Percentiles rank a stretch among this genome's conserved stretches.
Conservation (phyloP, 257 asterid species). For the Avicennia marina region DNA sequence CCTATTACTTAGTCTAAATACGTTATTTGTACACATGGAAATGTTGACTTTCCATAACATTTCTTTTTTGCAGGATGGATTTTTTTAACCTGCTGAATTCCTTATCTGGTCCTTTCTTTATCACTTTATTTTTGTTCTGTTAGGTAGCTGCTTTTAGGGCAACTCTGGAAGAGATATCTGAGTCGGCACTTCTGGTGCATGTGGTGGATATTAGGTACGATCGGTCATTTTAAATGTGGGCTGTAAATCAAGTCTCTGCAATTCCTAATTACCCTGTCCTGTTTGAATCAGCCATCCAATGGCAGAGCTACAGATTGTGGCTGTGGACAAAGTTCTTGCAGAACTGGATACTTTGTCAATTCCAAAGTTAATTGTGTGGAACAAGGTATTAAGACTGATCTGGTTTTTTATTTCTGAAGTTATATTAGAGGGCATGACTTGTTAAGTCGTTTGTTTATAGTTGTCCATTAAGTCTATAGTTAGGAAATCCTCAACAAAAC, state of each 20-base stretch:
- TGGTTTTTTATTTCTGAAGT: constrained; percentile 3
- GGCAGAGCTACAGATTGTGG: constrained; percentile 85
- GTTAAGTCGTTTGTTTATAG: too few relatives aligned
- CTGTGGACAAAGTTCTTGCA: constrained; percentile 90
- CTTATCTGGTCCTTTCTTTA: constrained; percentile 4
- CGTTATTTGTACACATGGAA: too few relatives aligned
- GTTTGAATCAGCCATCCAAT: constrained; percentile 77
- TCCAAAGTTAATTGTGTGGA: constrained; percentile 87
- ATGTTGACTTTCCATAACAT: too few relatives aligned
- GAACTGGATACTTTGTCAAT: constrained; percentile 76
- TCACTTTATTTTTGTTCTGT: constrained; percentile 19
- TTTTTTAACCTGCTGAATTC: constrained; percentile 8
- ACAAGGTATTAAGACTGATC: constrained; percentile 55
- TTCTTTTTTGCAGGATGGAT: neutral
- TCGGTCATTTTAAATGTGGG: constrained; percentile 1
- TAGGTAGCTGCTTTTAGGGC: constrained; percentile 99
- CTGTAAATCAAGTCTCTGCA: constrained; percentile 6
- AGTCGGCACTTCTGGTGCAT: constrained; percentile 91
- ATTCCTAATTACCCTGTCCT: constrained; percentile 30
- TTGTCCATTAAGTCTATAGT: too few relatives aligned
- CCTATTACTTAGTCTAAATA: too few relatives aligned
- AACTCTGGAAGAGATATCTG: constrained; percentile 88
- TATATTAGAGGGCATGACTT: neutral
- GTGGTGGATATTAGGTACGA: constrained; percentile 92
- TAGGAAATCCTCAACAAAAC: too few relatives aligned